Evolutionary conservation across 441 rosid genomes (phyloP), one percentile per base, ranked within the genome.

Genomic region (Biscutella laevigata): DNA sequence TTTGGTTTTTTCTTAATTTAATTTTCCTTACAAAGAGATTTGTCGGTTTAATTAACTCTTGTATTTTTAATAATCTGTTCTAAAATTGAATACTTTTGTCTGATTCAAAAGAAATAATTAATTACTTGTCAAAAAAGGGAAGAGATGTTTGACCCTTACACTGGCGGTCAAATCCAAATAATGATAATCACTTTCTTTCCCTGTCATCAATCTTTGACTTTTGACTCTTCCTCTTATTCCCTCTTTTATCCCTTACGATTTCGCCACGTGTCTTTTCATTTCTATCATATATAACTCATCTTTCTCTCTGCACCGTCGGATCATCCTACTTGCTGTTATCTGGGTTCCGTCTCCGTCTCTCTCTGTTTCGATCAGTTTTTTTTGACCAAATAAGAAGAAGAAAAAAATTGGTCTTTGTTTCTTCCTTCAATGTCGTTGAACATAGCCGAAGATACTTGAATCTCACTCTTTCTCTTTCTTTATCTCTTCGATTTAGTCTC

Each of bases 201-300:
- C 21, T 63, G 62, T 76, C 84, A 74, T 26, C 73, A 64, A 68
- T 50, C 28, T 76, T 69, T 68, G 80, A 80, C 81, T 54, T 80
- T 76, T 80, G 81, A 80, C 84, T 49, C 30, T 35, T 22, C 53
- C 10, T 37, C 63, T n/a, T n/a, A n/a, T n/a, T n/a, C n/a, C n/a
- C 48, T 58, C 19, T 13, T 26, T 10, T 2, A 6, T n/a, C 49
- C 32, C 11, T 38, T 11, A 15, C 7, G 60, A 62, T 56, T 8
- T 41, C 6, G 48, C 53, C 54, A 76, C 73, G 66, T 54, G 74
- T 42, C 47, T 0, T 27, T 13, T 7, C 4, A 0, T 2, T 1
- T 27, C 50, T 37, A 62, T 48, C 24, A 40, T 59, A 20, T 39
- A 59, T n/a, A 9, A n/a, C 24, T 4, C 21, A 0, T 2, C 37